A percentile compares a stretch with the other conserved stretches of the same genome.
Conservation (phyloP, 306 rosid genomes). For the Rubus parviflorus region DNA sequence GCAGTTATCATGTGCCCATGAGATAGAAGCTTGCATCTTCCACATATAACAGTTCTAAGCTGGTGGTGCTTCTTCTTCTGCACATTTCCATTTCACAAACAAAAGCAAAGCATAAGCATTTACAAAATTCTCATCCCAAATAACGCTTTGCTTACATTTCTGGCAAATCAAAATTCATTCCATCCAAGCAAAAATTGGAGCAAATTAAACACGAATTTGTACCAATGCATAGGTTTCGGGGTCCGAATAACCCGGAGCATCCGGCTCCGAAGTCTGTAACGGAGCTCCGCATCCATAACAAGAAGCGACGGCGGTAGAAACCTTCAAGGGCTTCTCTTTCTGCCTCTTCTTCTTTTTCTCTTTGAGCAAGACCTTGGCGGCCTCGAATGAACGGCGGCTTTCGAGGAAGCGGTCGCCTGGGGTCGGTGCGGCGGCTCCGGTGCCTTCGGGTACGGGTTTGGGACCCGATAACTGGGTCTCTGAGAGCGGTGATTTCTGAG, state of each 20-base stretch:
- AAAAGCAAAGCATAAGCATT: neutral
- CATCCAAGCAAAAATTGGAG: neutral
- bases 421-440: constrained; percentile 77
- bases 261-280: constrained; percentile 63
- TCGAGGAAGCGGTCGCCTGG: constrained; percentile 79
- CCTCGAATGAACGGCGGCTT: constrained; percentile 55
- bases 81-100: constrained; percentile 9
- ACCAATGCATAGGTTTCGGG: constrained; percentile 68
- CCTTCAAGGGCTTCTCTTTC: constrained; percentile 52
- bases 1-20: constrained; percentile 96
- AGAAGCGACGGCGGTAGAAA: constrained; percentile 41
- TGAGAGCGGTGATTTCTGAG: constrained; percentile 33
- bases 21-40: constrained; percentile 78
- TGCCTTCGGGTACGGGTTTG: constrained; percentile 45
- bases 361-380: constrained; percentile 54
- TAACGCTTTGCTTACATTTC: neutral
- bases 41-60: constrained; percentile 74
- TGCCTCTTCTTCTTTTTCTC: constrained; percentile 41
- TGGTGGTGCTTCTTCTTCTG: constrained; percentile 97
- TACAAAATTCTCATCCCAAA: neutral
- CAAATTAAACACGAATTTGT: neutral
- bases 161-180: neutral
- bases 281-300: constrained; percentile 97
- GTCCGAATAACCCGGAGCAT: constrained; percentile 79
- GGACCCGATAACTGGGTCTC: constrained; percentile 6